Evolutionary conservation across 2,329 filamentous ascomycete genomes (phyloP).

Genomic region (Geosmithia flava): DNA sequence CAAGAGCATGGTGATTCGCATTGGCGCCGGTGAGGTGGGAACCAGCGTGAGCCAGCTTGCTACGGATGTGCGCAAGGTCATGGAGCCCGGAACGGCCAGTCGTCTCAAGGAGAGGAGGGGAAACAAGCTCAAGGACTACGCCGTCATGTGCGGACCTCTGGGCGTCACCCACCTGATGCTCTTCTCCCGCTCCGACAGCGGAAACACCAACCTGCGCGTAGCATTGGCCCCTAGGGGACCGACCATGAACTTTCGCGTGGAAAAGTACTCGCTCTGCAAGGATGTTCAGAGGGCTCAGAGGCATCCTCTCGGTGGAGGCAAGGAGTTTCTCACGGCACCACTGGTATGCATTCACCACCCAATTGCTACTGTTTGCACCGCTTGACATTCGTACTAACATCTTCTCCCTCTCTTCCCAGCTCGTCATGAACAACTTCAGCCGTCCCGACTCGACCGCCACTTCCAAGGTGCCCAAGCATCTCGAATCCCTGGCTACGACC

Average conservation of each 20-base stretch:
- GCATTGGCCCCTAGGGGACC: slow-evolving; percentile 82
- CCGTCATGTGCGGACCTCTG: slow-evolving; percentile 87
- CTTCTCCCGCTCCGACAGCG: slow-evolving; percentile 78
- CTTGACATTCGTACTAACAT: background rate
- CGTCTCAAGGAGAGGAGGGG: slow-evolving; percentile 79
- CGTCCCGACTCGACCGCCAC: slow-evolving; percentile 47
- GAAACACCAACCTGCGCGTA: slow-evolving; percentile 86
- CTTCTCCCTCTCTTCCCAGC: slow-evolving; percentile 25
- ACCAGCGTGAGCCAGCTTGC: slow-evolving; percentile 85
- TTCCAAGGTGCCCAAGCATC: slow-evolving; percentile 75
- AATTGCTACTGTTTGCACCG: background rate
- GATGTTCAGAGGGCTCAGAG: slow-evolving; percentile 78
- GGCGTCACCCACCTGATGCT: slow-evolving; percentile 88
- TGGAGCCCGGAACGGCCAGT: slow-evolving; percentile 90
- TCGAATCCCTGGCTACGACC: slow-evolving; percentile 84
- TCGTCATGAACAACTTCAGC: slow-evolving; percentile 98
- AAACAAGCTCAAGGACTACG: slow-evolving; percentile 84
- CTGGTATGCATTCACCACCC: slow-evolving; percentile 37
- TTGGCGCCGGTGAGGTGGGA: slow-evolving; percentile 88
- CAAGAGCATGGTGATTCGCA: slow-evolving; percentile 97
- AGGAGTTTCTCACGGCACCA: slow-evolving; percentile 76
- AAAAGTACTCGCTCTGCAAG: slow-evolving; percentile 88
- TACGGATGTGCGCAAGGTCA: slow-evolving; percentile 80
- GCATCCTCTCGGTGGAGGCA: slow-evolving; percentile 69
- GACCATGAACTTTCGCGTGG: slow-evolving; percentile 86